These are phyloP conservation scores for Poa pratensis DNA, from an alignment of 176 grass and related monocot species.

Conservation along the genomic window DNA sequence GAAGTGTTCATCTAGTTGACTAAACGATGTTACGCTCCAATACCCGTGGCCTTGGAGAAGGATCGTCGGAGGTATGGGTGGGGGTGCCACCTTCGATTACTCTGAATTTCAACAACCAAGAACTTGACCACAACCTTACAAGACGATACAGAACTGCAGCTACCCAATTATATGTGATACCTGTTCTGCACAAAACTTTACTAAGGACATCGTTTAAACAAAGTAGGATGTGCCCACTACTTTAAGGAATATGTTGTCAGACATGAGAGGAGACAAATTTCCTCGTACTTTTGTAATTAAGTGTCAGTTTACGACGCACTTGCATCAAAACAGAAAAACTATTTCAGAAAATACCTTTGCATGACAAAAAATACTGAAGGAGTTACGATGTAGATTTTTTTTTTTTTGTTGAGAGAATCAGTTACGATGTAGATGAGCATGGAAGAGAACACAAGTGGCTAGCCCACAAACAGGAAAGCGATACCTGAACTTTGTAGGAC, in stretches of 20 bases:
- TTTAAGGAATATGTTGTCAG: not conserved
- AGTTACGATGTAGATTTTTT: too few relatives aligned
- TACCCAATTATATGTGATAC: not conserved
- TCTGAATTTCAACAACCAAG: conserved; percentile 10
- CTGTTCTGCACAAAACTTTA: not conserved
- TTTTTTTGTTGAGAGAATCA: too few relatives aligned
- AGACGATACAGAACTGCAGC: not conserved
- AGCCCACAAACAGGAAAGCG: not conserved
- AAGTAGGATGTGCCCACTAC: not conserved
- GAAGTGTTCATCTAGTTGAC: conserved; percentile 44
- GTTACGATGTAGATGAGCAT: not conserved
- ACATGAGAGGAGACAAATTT: not conserved
- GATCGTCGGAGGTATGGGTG: conserved; percentile 7
- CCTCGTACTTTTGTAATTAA: not conserved
- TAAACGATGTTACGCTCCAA: conserved; percentile 29
- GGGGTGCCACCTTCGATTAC: not conserved
- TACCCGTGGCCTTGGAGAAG: conserved; percentile 24
- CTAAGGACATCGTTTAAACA: not conserved
- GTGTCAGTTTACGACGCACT: not conserved
- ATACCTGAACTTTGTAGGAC: not conserved
- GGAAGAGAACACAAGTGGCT: not conserved
- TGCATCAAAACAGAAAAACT: not conserved
- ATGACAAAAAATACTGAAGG: not conserved
- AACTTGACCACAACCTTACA: conserved; percentile 24
- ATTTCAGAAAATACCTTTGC: not conserved